These are phyloP conservation scores for Asclepias syriaca DNA, from an alignment of 257 asterid genomes.

Conservation along the genomic window DNA sequence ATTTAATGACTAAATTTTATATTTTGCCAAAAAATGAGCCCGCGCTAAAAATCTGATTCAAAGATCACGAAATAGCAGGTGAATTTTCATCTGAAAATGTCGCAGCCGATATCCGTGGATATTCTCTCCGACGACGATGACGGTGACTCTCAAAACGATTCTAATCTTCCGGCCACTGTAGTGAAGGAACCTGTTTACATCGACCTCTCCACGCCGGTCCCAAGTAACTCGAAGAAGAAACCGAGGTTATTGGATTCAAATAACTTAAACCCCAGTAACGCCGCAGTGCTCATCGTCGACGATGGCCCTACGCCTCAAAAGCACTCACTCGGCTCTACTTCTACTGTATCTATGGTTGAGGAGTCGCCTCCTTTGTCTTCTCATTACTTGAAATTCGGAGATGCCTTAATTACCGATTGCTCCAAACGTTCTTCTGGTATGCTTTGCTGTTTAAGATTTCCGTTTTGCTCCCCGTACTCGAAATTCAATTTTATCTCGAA, in stretches of 20 bases:
- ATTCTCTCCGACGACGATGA: slow-evolving; percentile 46
- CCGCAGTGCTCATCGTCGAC: slow-evolving; percentile 53
- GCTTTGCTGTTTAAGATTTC: not conserved
- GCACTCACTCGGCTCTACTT: slow-evolving; percentile 12
- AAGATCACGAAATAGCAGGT: not conserved
- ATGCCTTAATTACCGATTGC: slow-evolving; percentile 36
- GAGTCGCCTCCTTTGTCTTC: slow-evolving; percentile 67
- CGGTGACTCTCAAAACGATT: not conserved
- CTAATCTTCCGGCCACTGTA: not conserved
- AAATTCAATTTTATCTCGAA: too few species aligned
- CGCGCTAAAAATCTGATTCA: slow-evolving; percentile 3
- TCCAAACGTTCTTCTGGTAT: slow-evolving; percentile 36
- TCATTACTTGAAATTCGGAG: slow-evolving; percentile 12
- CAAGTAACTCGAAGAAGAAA: slow-evolving; percentile 52
- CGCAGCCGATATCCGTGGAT: slow-evolving; percentile 58
- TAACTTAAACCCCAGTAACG: slow-evolving; percentile 23
- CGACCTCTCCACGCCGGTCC: slow-evolving; percentile 67
- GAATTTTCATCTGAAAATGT: slow-evolving; percentile 35
- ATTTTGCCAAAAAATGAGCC: not conserved
- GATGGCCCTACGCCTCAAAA: slow-evolving; percentile 59
- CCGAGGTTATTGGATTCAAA: slow-evolving; percentile 32
- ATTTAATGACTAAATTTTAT: too few species aligned
- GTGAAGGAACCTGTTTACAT: slow-evolving; percentile 27
- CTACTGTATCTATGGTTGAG: slow-evolving; percentile 36
- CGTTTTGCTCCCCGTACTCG: too few species aligned